Percentiles rank a stretch among this genome's conserved stretches.
Conservation (phyloP, 805 yeast species). For the Candida dendrica region DNA sequence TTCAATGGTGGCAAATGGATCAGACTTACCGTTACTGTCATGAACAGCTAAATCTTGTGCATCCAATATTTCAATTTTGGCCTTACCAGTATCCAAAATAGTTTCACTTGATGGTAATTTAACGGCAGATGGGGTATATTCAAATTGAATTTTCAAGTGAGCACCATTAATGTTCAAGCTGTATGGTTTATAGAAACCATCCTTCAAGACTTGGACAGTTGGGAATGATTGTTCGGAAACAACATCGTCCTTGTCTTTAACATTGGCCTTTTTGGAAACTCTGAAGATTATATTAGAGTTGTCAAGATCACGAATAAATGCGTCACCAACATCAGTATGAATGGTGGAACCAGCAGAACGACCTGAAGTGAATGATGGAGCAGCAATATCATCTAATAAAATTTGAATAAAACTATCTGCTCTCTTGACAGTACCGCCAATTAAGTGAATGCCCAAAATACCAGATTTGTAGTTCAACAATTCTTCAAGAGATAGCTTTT, state of each 20-base stretch:
- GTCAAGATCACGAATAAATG: conserved; percentile 64
- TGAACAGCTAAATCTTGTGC: conserved; percentile 50
- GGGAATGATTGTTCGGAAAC: conserved; percentile 40
- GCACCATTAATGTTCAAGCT: conserved; percentile 37
- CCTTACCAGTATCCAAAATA: conserved; percentile 59
- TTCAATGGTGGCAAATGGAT: conserved; percentile 53
- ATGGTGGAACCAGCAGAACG: conserved; percentile 40
- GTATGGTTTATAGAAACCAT: conserved; percentile 39
- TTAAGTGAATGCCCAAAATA: conserved; percentile 46
- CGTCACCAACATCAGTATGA: conserved; percentile 43
- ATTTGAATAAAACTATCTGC: conserved; percentile 48
- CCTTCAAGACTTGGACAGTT: conserved; percentile 48
- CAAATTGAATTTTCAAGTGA: conserved; percentile 40
- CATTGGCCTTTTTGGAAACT: conserved; percentile 44
- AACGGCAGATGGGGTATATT: conserved; percentile 52
- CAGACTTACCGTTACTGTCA: conserved; percentile 72
- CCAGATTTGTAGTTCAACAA: conserved; percentile 56
- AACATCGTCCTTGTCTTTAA: conserved; percentile 40
- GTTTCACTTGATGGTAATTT: conserved; percentile 52
- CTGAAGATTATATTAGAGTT: conserved; percentile 53
- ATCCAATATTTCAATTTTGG: conserved; percentile 48
- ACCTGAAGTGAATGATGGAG: conserved; percentile 49
- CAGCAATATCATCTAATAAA: conserved; percentile 56
- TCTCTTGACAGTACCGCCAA: conserved; percentile 40
- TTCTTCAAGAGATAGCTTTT: conserved; percentile 43